Base-by-base conservation (phyloP, 805 yeast genomes). In the Saturnispora halmiae region DNA sequence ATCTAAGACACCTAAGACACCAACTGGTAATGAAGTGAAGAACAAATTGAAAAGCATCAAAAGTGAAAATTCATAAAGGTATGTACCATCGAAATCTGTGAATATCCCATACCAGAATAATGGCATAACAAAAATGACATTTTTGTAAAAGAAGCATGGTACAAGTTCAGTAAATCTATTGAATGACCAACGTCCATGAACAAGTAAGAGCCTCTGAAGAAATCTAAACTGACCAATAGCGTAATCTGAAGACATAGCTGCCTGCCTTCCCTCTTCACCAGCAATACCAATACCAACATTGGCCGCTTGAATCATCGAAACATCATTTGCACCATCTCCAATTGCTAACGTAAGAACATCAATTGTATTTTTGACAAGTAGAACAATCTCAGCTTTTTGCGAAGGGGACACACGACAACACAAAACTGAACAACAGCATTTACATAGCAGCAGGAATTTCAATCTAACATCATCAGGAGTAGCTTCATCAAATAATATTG, bases 321-420 rank as follows among this genome's bases (percentile, higher is more conserved):
- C 92, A 58, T 82, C 94, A 54, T 82, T 82, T 20, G 92, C 84
- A 47, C 94, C 94, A 56, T 82, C 94, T 25, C 94, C 94, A 55
- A 82, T 76, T 0, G 90, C 85, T 43, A 82, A 66, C 0, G 92
- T 81, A 77, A 81, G 80, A 26, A 82, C 92, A 37, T 71, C 70
- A 49, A 82, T 67, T 7, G 70, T 69, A 24, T 68, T 64, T 54
- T 79, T 79, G 21, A 82, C 87, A 64, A 78, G 59, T 46, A 64
- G 67, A 18, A 82, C 90, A 20, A 83, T 82, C 13, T 72, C 72
- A 3, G 92, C 94, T 61, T 82, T 82, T 57, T 82, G 92, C 15
- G 87, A 73, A 6, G 94, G 92, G 3, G 88, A 80, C 16, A 82
- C 92, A 47, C 94, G 73, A 59, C 92, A 82, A 58, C 94, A 82